A percentile compares a stretch with the other conserved stretches of the same genome.
Conservation (phyloP, 257 asterid genomes). For the Solanum dulcamara region DNA sequence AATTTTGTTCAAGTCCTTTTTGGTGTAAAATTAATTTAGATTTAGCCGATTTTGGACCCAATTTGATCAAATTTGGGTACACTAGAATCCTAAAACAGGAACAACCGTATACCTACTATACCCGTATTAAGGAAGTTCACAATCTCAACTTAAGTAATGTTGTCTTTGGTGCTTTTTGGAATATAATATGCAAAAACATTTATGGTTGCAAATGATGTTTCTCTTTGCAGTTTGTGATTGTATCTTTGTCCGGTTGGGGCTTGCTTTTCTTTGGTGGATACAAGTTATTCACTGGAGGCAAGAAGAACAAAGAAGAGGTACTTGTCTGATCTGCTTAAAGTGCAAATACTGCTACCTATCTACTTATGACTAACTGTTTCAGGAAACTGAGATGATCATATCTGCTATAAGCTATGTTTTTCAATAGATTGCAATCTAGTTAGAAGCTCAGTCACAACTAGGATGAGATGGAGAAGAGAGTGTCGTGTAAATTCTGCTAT, state of each 20-base stretch:
- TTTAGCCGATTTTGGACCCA: neutral
- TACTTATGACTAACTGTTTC: neutral
- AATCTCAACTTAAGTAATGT: neutral
- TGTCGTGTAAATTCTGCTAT: neutral
- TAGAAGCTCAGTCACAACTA: neutral
- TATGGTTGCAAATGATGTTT: neutral
- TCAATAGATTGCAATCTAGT: neutral
- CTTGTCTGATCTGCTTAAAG: neutral
- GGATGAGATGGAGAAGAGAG: neutral
- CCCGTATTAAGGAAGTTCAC: neutral
- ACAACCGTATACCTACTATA: neutral
- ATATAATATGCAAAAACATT: neutral
- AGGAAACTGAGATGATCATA: neutral
- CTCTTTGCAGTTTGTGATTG: slow-evolving; percentile 65
- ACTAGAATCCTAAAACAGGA: neutral
- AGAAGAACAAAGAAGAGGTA: slow-evolving; percentile 67
- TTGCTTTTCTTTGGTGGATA: slow-evolving; percentile 44
- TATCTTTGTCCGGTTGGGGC: slow-evolving; percentile 77
- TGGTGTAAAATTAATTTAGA: neutral
- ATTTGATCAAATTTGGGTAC: neutral
- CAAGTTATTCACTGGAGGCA: slow-evolving; percentile 60
- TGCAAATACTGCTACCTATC: neutral
- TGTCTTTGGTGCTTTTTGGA: neutral
- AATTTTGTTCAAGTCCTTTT: neutral
- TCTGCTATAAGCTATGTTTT: neutral